phyloP scores from a whole-genome alignment of 805 yeast species.

The Metschnikowia hibisci region DNA sequence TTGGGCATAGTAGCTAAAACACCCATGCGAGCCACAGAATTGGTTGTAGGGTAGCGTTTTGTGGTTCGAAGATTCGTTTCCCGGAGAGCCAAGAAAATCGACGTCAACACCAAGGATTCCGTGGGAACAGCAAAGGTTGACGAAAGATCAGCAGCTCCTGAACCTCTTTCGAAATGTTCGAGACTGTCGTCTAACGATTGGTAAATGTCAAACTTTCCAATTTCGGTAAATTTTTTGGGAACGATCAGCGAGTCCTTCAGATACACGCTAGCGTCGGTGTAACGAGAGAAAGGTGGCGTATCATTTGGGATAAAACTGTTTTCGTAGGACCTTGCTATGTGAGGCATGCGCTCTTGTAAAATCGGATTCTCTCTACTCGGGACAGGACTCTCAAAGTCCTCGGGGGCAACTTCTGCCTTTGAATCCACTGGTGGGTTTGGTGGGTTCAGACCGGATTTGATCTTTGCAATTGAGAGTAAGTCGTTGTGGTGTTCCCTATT shows the following conservation, averaged over 20 bases:
- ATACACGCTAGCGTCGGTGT: conserved; percentile 28
- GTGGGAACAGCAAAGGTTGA: conserved; percentile 31
- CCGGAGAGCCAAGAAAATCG: conserved; percentile 30
- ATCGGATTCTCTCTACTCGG: conserved; percentile 27
- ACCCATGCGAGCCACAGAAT: conserved; percentile 6
- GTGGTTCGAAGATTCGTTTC: conserved; percentile 27
- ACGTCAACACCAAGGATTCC: conserved; percentile 30
- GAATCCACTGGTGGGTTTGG: background rate
- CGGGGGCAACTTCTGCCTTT: background rate
- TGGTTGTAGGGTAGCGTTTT: conserved; percentile 9
- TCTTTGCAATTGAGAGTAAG: conserved; percentile 1
- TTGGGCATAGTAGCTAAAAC: conserved; percentile 3
- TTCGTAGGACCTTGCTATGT: conserved; percentile 6
- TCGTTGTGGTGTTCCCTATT: conserved; percentile 20
- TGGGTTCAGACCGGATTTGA: background rate
- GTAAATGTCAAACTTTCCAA: conserved; percentile 33
- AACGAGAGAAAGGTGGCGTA: conserved; percentile 39
- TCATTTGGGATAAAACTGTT: conserved; percentile 23
- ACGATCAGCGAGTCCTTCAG: conserved; percentile 17
- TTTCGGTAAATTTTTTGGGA: conserved; percentile 37
- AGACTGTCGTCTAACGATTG: conserved; percentile 21
- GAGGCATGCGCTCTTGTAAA: conserved; percentile 16
- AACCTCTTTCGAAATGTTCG: background rate
- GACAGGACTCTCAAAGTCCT: conserved; percentile 27
- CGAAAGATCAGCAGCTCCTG: conserved; percentile 14